Evolutionary conservation across 2,329 filamentous ascomycete genomes (phyloP).

Genomic region (Byssochlamys sp.): DNA sequence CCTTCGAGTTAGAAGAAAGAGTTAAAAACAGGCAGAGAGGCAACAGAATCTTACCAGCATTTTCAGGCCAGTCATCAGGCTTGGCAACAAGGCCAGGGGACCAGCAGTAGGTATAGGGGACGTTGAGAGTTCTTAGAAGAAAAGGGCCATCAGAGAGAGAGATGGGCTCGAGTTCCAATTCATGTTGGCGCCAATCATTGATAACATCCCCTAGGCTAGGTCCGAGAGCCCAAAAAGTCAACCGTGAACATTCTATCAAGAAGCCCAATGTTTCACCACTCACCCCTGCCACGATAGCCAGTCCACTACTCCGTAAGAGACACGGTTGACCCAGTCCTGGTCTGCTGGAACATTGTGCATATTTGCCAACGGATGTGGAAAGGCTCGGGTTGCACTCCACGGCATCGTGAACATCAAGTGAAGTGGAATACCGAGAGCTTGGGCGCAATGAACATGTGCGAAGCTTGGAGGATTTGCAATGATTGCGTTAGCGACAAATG

Average conservation of each 20-base stretch:
- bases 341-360: slow-evolving; percentile 27
- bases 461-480: slow-evolving; percentile 31
- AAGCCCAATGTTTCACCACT: not conserved
- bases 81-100: slow-evolving; percentile 33
- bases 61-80: slow-evolving; percentile 34
- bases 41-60: too few relatives aligned
- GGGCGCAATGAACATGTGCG: slow-evolving; percentile 29
- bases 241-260: too few relatives aligned
- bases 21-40: too few relatives aligned
- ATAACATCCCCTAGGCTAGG: slow-evolving; percentile 39
- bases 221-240: too few relatives aligned
- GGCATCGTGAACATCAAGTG: slow-evolving; percentile 43
- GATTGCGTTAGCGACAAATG: slow-evolving; percentile 29
- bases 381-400: slow-evolving; percentile 24
- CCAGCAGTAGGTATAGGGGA: slow-evolving; percentile 40
- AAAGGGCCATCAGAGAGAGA: slow-evolving; percentile 15
- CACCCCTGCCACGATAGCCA: slow-evolving; percentile 37
- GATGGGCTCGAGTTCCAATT: too few relatives aligned
- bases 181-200: slow-evolving; percentile 28
- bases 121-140: slow-evolving; percentile 25
- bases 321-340: slow-evolving; percentile 30
- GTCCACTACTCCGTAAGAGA: slow-evolving; percentile 41
- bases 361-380: slow-evolving; percentile 44
- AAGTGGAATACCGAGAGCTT: slow-evolving; percentile 23
- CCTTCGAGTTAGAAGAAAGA: too few relatives aligned